These are phyloP conservation scores for Cytospora mali DNA, from an alignment of 2,329 filamentous ascomycete genomes.

Conservation along the genomic window DNA sequence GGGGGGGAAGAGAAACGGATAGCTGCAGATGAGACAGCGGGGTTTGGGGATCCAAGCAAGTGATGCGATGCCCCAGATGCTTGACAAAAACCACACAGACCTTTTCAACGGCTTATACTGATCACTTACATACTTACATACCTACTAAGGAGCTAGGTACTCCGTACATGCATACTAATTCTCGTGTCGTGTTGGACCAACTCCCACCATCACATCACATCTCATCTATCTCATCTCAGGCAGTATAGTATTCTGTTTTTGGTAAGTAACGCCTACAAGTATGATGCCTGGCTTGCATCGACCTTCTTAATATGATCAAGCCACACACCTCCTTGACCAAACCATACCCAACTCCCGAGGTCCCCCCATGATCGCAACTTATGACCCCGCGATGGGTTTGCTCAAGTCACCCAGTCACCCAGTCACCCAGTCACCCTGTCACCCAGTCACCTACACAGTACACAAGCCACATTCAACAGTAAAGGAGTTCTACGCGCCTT, in stretches of 20 bases:
- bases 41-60: background rate
- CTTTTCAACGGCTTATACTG: background rate
- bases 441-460: no score
- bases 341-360: no score
- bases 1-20: no score
- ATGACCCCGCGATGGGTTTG: conserved; percentile 19
- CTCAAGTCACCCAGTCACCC: background rate
- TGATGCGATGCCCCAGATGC: no score
- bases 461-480: background rate
- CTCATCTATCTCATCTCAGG: background rate
- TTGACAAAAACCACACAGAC: conserved; percentile 3
- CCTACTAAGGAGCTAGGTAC: no score
- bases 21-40: conserved; percentile 25
- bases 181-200: background rate
- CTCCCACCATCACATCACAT: background rate
- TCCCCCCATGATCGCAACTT: conserved; percentile 24
- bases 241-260: no score
- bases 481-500: background rate
- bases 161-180: no score
- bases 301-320: conserved; percentile 7
- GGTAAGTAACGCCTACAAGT: no score
- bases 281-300: background rate
- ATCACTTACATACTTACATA: no score
- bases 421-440: no score
- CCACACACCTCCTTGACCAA: conserved; percentile 18